phyloP scores from a whole-genome alignment of 768 basidiomycete species.

The Bullera alba region DNA sequence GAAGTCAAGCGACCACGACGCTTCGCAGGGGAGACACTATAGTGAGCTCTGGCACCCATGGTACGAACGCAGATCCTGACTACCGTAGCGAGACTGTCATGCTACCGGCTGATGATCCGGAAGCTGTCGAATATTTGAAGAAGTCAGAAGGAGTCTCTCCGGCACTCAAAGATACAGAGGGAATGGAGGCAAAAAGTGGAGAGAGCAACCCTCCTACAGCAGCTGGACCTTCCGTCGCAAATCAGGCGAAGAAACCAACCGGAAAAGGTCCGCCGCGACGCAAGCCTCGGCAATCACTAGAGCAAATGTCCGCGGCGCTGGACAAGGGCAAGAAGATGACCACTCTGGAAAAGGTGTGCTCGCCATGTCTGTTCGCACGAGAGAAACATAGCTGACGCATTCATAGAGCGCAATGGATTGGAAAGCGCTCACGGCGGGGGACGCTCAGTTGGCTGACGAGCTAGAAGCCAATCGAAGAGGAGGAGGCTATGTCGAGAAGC shows the following conservation, averaged over 20 bases:
- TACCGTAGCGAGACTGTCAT: conserved; percentile 32
- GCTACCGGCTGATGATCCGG: conserved; percentile 28
- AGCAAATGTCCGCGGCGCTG: conserved; percentile 37
- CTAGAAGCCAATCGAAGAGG: conserved; percentile 30
- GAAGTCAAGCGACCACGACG: conserved; percentile 30
- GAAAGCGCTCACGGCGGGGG: conserved; percentile 27
- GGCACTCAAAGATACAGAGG: background rate
- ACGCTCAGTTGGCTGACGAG: conserved; percentile 15
- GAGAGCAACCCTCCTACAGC: background rate
- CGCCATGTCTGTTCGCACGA: background rate
- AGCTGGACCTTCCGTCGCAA: conserved; percentile 1
- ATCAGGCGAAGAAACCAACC: background rate
- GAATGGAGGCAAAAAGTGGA: background rate
- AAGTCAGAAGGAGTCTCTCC: too few species aligned
- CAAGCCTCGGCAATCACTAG: conserved; percentile 39
- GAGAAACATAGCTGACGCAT: background rate
- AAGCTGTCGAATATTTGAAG: conserved; percentile 22
- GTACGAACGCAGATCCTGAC: background rate
- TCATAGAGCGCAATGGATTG: conserved; percentile 40
- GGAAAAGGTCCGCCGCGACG: conserved; percentile 14
- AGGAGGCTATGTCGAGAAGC: conserved; percentile 49
- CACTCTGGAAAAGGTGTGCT: conserved; percentile 39
- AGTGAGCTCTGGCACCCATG: conserved; percentile 15
- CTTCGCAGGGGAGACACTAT: conserved; percentile 39
- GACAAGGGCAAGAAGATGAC: conserved; percentile 44